Evolutionary conservation across 768 basidiomycete genomes (phyloP).

Genomic region (Roridomyces roridus): DNA sequence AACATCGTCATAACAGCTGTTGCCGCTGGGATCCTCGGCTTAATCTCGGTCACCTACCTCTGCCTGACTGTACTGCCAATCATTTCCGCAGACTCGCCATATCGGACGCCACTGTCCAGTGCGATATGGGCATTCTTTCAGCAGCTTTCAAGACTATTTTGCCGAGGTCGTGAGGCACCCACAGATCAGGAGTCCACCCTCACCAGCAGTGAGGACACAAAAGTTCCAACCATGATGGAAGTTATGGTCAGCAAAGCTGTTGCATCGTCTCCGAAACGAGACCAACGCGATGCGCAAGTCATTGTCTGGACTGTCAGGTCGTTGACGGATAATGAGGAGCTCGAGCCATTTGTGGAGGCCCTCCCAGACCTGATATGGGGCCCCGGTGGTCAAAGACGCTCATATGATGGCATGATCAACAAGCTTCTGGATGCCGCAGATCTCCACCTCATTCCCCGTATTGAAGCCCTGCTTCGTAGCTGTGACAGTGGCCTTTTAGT

Average conservation of each 20-base stretch:
- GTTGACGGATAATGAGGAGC: background rate
- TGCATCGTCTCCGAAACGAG: no score
- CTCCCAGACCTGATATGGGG: background rate
- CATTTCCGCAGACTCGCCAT: slow-evolving; percentile 19
- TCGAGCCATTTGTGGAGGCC: background rate
- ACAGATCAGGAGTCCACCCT: no score
- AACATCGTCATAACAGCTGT: background rate
- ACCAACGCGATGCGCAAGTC: background rate
- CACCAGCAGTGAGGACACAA: no score
- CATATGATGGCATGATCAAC: background rate
- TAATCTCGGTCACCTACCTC: slow-evolving; percentile 2
- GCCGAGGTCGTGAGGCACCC: no score
- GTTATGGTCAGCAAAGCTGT: no score
- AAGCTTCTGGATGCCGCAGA: no score
- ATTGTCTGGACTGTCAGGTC: slow-evolving; percentile 1
- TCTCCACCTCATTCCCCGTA: no score
- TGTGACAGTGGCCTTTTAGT: no score
- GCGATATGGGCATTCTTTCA: background rate
- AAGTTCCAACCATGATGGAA: no score
- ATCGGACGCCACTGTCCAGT: slow-evolving; percentile 12
- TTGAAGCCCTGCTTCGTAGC: no score
- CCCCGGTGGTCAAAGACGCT: background rate
- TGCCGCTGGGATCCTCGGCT: background rate
- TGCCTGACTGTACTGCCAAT: slow-evolving; percentile 16
- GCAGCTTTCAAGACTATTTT: background rate